Evolutionary conservation across 140 eudicot species (phyloP), one percentile per base, ranked within the genome.

Genomic region (Cichorium intybus): DNA sequence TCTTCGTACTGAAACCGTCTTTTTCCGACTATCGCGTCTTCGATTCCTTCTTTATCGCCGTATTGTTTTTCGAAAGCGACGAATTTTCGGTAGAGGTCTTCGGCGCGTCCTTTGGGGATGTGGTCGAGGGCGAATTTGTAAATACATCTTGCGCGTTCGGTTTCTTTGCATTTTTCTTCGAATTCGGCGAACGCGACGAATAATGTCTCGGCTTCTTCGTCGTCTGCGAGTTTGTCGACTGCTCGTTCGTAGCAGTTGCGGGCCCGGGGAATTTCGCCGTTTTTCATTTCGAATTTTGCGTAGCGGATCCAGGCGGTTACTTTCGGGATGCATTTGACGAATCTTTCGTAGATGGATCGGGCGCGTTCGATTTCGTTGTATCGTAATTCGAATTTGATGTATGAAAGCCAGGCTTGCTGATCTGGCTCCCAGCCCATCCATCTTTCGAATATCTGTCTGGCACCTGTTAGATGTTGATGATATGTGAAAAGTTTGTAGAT

Each of bases 371-470:
- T 72, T 67, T 93, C 97, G 22, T 85, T 93, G 74, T 93, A 93
- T 64, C 97, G 49, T 15, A 88, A 60, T 82, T 93, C 99, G 54
- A 93, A 93, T 66, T 93, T 86, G 22, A 88, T 85, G 49, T 85
- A 93, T 0, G 89, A 80, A 7, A 85, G 77, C 99, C 99, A 93
- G 10, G 97, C 93, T 60, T 88, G 97, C 65, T 89, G 95, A 57
- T 93, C 99, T 24, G 99, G 99, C 70, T 77, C 74, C 97, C 97
- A 88, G 2, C 29, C 37, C 99, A 93, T 85, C 99, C 99, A 93
- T 70, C 97, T 65, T 74, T 93, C 99, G 17, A 81, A 93, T 39
- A 93, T 79, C 48, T 88, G 97, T 60, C 99, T 70, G 0, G 99
- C 95, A 20, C 85, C 99, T 26, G 80, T 77, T 37, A 91, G 17